Percentiles rank a stretch among this genome's conserved stretches.
phyloP scores from a whole-genome alignment of 495 filamentous ascomycete genomes.

The Chaetomidium leptoderma region DNA sequence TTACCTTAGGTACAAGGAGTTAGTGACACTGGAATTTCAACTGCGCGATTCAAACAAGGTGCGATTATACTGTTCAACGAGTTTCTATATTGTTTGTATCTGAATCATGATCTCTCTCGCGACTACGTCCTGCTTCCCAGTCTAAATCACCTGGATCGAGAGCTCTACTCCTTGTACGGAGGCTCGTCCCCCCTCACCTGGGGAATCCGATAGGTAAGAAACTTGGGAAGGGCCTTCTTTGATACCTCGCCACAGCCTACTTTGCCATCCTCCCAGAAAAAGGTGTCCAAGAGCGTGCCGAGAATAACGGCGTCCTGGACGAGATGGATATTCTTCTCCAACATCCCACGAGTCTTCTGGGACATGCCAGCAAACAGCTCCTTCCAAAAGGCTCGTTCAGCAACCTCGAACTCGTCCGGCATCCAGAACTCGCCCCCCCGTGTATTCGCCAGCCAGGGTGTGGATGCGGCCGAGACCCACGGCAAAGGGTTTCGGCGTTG shows the following conservation, averaged over 20 bases:
- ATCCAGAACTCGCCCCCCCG: slow-evolving; percentile 15
- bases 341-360: not conserved
- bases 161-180: slow-evolving; percentile 12
- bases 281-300: slow-evolving; percentile 8
- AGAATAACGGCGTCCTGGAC: slow-evolving; percentile 13
- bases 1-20: too few relatives aligned
- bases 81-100: slow-evolving; percentile 1
- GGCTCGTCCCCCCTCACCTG: slow-evolving; percentile 10
- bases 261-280: slow-evolving; percentile 16
- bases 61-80: not conserved
- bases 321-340: slow-evolving; percentile 13
- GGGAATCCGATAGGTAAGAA: slow-evolving; percentile 19
- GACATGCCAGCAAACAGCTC: slow-evolving; percentile 15
- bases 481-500: slow-evolving; percentile 1
- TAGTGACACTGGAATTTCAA: not conserved
- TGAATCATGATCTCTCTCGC: not conserved
- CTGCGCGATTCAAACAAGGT: not conserved
- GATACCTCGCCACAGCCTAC: slow-evolving; percentile 7
- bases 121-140: not conserved
- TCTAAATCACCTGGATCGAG: not conserved
- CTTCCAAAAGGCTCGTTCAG: slow-evolving; percentile 13
- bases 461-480: slow-evolving; percentile 13
- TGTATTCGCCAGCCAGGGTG: slow-evolving; percentile 14
- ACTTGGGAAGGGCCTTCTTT: slow-evolving; percentile 13
- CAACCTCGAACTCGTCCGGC: slow-evolving; percentile 14